These are phyloP conservation scores for Raffaelea albimanens DNA, from an alignment of 2,329 filamentous ascomycete genomes.

Conservation along the genomic window DNA sequence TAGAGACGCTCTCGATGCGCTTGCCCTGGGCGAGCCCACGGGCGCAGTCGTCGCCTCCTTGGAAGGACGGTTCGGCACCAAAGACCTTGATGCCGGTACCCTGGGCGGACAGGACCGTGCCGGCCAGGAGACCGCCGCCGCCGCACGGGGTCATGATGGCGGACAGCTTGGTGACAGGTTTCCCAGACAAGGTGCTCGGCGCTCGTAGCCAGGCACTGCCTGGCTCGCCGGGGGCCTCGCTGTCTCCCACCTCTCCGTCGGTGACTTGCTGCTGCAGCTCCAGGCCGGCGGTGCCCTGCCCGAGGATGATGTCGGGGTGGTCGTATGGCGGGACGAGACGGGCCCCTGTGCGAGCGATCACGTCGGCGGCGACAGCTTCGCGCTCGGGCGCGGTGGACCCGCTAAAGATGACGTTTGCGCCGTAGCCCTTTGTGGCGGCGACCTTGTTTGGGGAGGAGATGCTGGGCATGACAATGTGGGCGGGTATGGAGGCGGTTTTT, in stretches of 20 bases:
- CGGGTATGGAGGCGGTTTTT: conserved; percentile 59
- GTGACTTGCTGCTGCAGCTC: conserved; percentile 70
- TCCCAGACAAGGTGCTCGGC: too few relatives aligned
- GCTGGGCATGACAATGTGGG: conserved; percentile 86
- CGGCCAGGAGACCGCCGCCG: conserved; percentile 80
- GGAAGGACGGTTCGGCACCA: conserved; percentile 72
- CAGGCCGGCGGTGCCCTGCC: conserved; percentile 81
- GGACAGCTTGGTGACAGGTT: conserved; percentile 34
- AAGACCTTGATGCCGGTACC: conserved; percentile 69
- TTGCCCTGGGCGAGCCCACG: conserved; percentile 56
- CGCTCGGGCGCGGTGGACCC: conserved; percentile 74
- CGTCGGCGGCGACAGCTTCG: conserved; percentile 62
- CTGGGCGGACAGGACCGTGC: conserved; percentile 67
- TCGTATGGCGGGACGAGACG: conserved; percentile 84
- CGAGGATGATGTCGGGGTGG: conserved; percentile 82
- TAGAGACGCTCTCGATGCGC: conserved; percentile 59
- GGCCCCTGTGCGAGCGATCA: conserved; percentile 64
- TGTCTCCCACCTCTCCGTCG: conserved; percentile 14
- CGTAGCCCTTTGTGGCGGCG: conserved; percentile 68
- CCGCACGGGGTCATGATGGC: conserved; percentile 77
- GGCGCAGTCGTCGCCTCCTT: conserved; percentile 76
- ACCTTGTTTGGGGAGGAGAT: conserved; percentile 83
- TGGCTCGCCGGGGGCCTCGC: neutral
- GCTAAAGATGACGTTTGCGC: conserved; percentile 69
- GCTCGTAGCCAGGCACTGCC: conserved; percentile 7